Conservation (phyloP, 257 asterid species). For the Lycium ferocissimum region DNA sequence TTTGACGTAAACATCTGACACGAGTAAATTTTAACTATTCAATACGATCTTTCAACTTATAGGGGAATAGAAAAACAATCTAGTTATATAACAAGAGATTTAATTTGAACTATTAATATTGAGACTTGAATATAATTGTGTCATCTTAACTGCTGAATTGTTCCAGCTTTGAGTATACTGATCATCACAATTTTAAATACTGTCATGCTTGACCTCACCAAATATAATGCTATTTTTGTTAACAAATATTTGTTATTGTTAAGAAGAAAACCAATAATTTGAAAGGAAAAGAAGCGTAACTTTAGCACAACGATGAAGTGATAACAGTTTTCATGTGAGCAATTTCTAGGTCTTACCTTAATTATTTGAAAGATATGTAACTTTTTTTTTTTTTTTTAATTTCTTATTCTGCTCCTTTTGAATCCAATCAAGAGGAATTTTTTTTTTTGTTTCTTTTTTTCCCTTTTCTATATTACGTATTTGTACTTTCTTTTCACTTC, state of each 20-base stretch:
- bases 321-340: background rate
- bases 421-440: background rate
- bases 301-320: background rate
- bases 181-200: too few relatives aligned
- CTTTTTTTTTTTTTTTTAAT: background rate
- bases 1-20: too few relatives aligned
- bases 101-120: background rate
- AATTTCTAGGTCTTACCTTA: background rate
- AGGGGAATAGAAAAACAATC: background rate
- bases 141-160: background rate
- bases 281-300: background rate
- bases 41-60: too few relatives aligned
- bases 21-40: too few relatives aligned
- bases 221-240: background rate
- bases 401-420: too few relatives aligned
- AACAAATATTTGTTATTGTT: background rate
- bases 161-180: background rate
- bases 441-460: background rate
- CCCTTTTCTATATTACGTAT: background rate
- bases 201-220: background rate
- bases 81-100: background rate
- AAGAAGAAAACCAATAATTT: background rate
- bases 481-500: background rate
- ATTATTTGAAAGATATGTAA: background rate
- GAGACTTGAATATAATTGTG: background rate